A percentile compares a stretch with the other conserved stretches of the same genome.
These are phyloP conservation scores for Bifiguratus adelaidae DNA, from an alignment of 192 early-diverging fungal genomes.

Conservation along the genomic window DNA sequence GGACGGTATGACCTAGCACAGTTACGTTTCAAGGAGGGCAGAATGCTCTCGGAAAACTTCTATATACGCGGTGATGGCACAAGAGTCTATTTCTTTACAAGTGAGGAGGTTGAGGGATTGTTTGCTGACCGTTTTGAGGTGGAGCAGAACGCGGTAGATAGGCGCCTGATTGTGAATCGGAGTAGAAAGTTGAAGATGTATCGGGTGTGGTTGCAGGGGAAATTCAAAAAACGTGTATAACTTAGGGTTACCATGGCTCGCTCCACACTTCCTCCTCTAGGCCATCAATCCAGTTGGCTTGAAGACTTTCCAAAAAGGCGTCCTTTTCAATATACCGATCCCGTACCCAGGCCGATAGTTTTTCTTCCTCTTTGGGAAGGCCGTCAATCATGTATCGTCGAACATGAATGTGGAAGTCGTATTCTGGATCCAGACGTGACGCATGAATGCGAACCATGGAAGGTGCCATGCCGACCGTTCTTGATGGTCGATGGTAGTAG, in stretches of 20 bases:
- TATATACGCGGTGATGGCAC: constrained; percentile 98
- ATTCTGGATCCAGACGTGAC: constrained; percentile 29
- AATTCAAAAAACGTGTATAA: constrained; percentile 91
- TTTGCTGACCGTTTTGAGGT: constrained; percentile 44
- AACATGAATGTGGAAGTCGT: constrained; percentile 77
- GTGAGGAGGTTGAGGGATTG: constrained; percentile 21
- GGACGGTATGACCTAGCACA: constrained; percentile 97
- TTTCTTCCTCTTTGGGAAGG: constrained; percentile 60
- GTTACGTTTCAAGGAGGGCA: constrained; percentile 87
- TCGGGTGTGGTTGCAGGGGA: constrained; percentile 93
- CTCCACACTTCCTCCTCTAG: neutral
- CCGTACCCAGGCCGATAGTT: constrained; percentile 64
- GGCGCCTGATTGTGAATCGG: constrained; percentile 89
- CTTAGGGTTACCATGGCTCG: neutral
- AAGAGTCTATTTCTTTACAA: constrained; percentile 87
- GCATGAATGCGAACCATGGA: constrained; percentile 37
- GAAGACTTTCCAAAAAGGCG: constrained; percentile 55
- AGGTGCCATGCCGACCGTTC: constrained; percentile 26
- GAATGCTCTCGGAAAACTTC: constrained; percentile 86
- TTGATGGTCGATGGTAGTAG: constrained; percentile 24
- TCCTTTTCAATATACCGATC: constrained; percentile 81
- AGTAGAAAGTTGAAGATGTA: constrained; percentile 93
- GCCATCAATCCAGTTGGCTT: constrained; percentile 26
- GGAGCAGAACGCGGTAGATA: constrained; percentile 88
- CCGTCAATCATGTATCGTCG: constrained; percentile 51